Conservation (phyloP, 208 protist genomes). For the Trichomonas gallinae region DNA sequence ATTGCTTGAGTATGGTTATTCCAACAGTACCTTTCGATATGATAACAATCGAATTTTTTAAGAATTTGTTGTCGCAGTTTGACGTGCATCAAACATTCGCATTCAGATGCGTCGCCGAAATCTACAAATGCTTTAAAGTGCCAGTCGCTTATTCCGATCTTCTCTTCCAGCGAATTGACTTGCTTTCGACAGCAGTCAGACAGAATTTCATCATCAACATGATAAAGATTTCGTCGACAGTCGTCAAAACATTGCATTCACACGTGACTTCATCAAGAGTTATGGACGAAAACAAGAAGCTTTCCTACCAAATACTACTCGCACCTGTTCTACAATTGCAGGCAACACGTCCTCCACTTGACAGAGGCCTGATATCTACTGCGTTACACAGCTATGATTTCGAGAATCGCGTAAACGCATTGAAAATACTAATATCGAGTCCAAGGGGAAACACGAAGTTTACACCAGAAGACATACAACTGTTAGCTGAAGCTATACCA, state of each 20-base stretch:
- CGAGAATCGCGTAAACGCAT: neutral
- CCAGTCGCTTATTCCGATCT: neutral
- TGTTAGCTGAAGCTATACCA: neutral
- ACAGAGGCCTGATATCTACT: neutral
- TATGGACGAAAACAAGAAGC: neutral
- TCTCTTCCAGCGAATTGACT: neutral
- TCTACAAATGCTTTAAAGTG: neutral
- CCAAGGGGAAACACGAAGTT: neutral
- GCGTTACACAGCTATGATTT: neutral
- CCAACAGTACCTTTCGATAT: neutral
- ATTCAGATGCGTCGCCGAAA: neutral
- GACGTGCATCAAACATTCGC: neutral
- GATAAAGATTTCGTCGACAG: neutral
- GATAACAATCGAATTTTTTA: neutral
- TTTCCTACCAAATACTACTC: neutral
- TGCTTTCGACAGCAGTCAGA: neutral
- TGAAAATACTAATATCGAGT: neutral
- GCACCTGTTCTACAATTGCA: neutral
- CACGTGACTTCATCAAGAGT: neutral
- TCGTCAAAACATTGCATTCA: neutral
- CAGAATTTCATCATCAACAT: neutral
- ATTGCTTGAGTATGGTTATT: neutral
- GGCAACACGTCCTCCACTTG: neutral
- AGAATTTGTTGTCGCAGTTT: neutral
- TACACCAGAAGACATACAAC: neutral